Conservation (phyloP, 495 filamentous ascomycete species). For the Chaetomium tenue region DNA sequence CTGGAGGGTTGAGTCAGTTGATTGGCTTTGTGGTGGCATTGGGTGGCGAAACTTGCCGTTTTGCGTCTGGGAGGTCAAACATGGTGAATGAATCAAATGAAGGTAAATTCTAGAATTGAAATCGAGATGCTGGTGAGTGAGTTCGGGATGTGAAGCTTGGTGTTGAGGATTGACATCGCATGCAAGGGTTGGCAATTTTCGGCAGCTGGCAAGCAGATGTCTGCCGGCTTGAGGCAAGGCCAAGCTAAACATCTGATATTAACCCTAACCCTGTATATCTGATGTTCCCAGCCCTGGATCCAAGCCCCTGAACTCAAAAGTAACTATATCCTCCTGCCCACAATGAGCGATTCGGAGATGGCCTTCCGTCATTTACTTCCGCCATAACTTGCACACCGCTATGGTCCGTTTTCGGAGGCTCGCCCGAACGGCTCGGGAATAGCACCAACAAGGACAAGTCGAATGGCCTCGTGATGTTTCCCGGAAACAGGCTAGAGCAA, state of each 20-base stretch:
- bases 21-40: not conserved
- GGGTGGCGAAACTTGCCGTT: constrained; percentile 42
- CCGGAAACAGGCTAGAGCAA: not conserved
- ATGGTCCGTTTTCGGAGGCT: not conserved
- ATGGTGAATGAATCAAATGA: constrained; percentile 33
- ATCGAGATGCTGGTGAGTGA: not conserved
- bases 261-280: constrained; percentile 1
- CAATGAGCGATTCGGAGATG: not conserved
- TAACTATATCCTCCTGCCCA: not conserved
- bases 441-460: not conserved
- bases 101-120: not conserved
- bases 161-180: not conserved
- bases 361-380: not conserved
- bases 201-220: not conserved
- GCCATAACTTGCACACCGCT: not conserved
- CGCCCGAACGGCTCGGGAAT: not conserved
- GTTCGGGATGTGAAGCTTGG: not conserved
- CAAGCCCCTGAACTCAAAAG: not conserved
- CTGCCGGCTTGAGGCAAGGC: not conserved
- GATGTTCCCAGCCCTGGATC: not conserved
- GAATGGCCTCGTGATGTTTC: not conserved
- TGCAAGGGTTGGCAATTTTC: constrained; percentile 6
- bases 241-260: too few species aligned
- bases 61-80: constrained; percentile 55
- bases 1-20: constrained; percentile 34